These are phyloP conservation scores for Colletotrichum kahawae DNA, from an alignment of 2,329 filamentous ascomycete species.

Conservation along the genomic window DNA sequence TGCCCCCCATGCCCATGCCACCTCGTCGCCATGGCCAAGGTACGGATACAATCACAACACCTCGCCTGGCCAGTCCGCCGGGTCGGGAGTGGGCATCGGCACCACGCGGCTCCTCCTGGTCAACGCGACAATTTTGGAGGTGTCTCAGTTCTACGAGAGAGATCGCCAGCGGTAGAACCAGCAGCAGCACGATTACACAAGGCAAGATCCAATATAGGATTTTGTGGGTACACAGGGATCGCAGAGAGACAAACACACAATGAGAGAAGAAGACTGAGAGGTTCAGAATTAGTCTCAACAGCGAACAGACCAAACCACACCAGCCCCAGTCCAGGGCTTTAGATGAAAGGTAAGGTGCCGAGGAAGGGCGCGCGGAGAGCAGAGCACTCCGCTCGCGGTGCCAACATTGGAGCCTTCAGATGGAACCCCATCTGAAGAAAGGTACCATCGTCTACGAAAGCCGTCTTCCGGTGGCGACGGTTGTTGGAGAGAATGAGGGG, in stretches of 20 bases:
- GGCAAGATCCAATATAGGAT: background rate
- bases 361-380: background rate
- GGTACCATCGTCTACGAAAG: background rate
- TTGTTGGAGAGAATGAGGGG: background rate
- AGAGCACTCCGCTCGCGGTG: background rate
- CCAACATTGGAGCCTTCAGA: background rate
- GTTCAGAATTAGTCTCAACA: background rate
- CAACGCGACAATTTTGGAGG: background rate
- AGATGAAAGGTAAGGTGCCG: background rate
- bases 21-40: slow-evolving; percentile 3
- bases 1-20: background rate
- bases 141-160: background rate
- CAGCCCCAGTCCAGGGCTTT: background rate
- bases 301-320: background rate
- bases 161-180: background rate
- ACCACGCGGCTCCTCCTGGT: background rate
- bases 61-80: background rate
- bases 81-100: background rate
- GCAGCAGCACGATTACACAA: background rate
- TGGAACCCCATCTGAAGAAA: background rate
- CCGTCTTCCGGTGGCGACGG: background rate
- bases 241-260: background rate
- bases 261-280: background rate
- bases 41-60: background rate
- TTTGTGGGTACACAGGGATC: background rate